phyloP scores from a whole-genome alignment of 441 rosid species.

The Croton setiger region DNA sequence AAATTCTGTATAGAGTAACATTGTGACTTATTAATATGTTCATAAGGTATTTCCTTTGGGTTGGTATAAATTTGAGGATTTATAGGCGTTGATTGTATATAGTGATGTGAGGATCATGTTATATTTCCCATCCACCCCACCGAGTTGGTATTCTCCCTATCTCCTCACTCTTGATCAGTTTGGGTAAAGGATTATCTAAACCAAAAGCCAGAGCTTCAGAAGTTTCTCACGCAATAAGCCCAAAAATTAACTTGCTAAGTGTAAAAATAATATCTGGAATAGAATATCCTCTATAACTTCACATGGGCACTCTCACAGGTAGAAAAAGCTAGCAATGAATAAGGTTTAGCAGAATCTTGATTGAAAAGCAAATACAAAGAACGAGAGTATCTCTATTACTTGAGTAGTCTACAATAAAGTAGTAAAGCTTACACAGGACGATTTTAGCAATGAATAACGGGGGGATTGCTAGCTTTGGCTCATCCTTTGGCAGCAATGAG shows the following conservation, averaged over 20 bases:
- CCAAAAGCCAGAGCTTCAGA: neutral
- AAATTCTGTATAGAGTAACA: neutral
- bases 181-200: neutral
- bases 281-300: neutral
- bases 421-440: slow-evolving; percentile 82
- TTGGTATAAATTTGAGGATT: neutral
- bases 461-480: slow-evolving; percentile 91
- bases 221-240: neutral
- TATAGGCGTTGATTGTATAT: neutral
- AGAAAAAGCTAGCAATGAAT: slow-evolving; percentile 73
- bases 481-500: slow-evolving; percentile 94
- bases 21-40: neutral
- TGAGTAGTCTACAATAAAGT: slow-evolving; percentile 17
- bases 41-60: neutral
- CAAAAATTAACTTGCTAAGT: neutral
- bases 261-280: neutral
- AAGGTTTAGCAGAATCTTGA: slow-evolving; percentile 74
- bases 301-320: slow-evolving; percentile 20
- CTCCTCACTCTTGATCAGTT: neutral
- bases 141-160: neutral
- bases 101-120: neutral
- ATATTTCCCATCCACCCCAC: no score
- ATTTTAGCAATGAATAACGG: slow-evolving; percentile 92
- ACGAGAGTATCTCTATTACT: neutral
- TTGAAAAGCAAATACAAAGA: neutral